Percentiles rank a stretch among this genome's conserved stretches.
Conservation (phyloP, 2,329 filamentous ascomycete species). For the Byssoonygena ceratinophila region DNA sequence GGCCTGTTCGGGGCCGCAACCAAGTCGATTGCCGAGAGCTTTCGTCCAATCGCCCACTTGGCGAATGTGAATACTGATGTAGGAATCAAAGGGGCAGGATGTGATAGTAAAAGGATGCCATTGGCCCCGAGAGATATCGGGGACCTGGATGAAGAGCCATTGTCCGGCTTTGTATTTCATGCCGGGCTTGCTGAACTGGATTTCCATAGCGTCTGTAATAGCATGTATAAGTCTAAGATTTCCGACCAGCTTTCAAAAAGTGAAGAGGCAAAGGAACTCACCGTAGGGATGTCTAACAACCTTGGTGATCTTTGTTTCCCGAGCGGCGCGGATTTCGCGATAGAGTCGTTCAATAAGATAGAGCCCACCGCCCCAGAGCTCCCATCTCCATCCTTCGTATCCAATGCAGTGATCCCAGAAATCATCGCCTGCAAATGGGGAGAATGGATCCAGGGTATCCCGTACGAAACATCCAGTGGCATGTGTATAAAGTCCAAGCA, state of each 20-base stretch:
- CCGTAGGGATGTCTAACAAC: slow-evolving; percentile 93
- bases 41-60: slow-evolving; percentile 95
- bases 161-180: slow-evolving; percentile 98
- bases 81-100: slow-evolving; percentile 90
- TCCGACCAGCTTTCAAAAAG: not conserved
- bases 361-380: slow-evolving; percentile 71
- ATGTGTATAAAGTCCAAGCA: slow-evolving; percentile 89
- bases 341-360: slow-evolving; percentile 85
- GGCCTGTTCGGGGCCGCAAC: slow-evolving; percentile 74
- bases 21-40: slow-evolving; percentile 88
- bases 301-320: slow-evolving; percentile 79
- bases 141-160: slow-evolving; percentile 94
- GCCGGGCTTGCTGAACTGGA: slow-evolving; percentile 90
- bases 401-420: slow-evolving; percentile 94
- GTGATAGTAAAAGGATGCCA: slow-evolving; percentile 99
- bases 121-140: slow-evolving; percentile 75
- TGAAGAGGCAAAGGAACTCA: slow-evolving; percentile 36
- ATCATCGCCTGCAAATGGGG: slow-evolving; percentile 67
- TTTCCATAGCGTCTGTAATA: slow-evolving; percentile 74
- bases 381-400: slow-evolving; percentile 96
- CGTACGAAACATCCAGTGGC: slow-evolving; percentile 94
- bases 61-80: slow-evolving; percentile 86
- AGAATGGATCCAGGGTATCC: slow-evolving; percentile 59
- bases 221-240: not conserved
- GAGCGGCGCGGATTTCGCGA: slow-evolving; percentile 74